phyloP scores from a whole-genome alignment of 1,139 yeast species.

The Yamadazyma taylorii region DNA sequence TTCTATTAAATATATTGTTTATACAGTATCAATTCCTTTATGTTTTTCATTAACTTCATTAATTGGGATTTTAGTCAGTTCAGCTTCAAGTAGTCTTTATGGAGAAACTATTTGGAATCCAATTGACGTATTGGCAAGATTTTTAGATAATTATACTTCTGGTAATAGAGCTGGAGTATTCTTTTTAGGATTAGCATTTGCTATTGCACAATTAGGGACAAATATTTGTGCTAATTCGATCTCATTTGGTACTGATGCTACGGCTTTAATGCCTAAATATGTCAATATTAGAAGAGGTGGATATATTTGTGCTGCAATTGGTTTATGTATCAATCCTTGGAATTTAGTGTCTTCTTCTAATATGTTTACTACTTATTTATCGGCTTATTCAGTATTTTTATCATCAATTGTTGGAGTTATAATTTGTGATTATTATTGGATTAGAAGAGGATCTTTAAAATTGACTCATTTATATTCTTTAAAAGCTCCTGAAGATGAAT shows the following conservation, averaged over 20 bases:
- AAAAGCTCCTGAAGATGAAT: constrained; percentile 33
- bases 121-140: constrained; percentile 67
- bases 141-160: constrained; percentile 58
- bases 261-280: constrained; percentile 78
- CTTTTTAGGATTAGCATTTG: constrained; percentile 73
- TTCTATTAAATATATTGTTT: constrained; percentile 43
- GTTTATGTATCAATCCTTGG: constrained; percentile 87
- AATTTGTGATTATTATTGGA: constrained; percentile 71
- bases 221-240: constrained; percentile 87
- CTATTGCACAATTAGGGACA: constrained; percentile 87
- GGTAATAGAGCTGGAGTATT: constrained; percentile 81
- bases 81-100: constrained; percentile 71
- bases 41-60: constrained; percentile 79
- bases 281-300: constrained; percentile 82
- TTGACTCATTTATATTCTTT: constrained; percentile 62
- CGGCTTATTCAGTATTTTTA: constrained; percentile 84
- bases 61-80: constrained; percentile 83
- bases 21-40: constrained; percentile 66
- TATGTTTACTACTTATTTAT: constrained; percentile 78
- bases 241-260: constrained; percentile 88
- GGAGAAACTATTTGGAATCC: constrained; percentile 85
- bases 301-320: constrained; percentile 74
- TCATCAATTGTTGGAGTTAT: constrained; percentile 87
- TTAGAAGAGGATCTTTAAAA: constrained; percentile 70
- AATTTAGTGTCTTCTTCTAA: constrained; percentile 71